Conservation (phyloP, 768 basidiomycete species). For the Leccinellum luteum region DNA sequence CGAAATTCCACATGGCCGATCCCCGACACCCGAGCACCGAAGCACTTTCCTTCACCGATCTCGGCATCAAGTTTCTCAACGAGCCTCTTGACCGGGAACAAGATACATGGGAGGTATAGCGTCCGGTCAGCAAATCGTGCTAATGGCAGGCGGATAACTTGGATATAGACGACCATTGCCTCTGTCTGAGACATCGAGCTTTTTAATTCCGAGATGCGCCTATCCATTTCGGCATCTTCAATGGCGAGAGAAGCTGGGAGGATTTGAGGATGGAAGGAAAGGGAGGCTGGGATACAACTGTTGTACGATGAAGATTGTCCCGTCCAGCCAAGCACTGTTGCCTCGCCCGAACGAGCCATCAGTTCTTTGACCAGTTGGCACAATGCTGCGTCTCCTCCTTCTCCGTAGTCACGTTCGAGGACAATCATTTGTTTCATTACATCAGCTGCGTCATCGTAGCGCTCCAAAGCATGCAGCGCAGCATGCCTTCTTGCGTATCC, state of each 20-base stretch:
- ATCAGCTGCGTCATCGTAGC: neutral
- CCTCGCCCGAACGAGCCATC: neutral
- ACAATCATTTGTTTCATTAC: neutral
- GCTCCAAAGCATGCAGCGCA: neutral
- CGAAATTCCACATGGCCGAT: neutral
- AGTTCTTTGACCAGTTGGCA: neutral
- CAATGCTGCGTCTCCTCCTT: neutral
- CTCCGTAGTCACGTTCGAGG: neutral
- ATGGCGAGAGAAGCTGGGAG: neutral
- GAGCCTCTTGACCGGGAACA: too few relatives aligned
- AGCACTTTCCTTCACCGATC: too few relatives aligned
- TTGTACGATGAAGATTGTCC: constrained; percentile 12
- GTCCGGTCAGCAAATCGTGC: too few relatives aligned
- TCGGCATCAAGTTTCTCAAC: too few relatives aligned
- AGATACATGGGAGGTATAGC: too few relatives aligned
- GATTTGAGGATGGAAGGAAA: neutral
- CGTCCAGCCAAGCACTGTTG: neutral
- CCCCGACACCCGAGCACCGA: too few relatives aligned
- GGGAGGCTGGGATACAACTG: constrained; percentile 8
- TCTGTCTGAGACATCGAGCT: too few relatives aligned
- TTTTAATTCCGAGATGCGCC: neutral
- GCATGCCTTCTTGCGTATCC: constrained; percentile 2
- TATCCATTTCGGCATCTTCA: neutral
- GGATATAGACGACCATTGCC: too few relatives aligned
- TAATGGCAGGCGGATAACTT: too few relatives aligned